Conservation (phyloP, 345 rosid genomes). For the Citrus cavaleriei region DNA sequence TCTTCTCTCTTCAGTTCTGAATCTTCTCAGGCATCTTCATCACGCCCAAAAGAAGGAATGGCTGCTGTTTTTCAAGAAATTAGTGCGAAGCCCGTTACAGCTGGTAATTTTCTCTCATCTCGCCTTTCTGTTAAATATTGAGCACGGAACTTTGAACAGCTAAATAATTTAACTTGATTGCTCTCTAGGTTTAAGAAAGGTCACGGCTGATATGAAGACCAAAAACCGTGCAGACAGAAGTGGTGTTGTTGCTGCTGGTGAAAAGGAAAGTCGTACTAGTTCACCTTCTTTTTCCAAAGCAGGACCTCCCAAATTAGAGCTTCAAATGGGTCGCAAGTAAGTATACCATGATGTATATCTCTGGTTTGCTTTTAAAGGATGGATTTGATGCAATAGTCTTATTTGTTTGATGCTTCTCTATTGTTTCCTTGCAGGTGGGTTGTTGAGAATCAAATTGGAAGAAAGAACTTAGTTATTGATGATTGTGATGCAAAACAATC, state of each 20-base stretch:
- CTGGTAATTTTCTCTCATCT: constrained; percentile 42
- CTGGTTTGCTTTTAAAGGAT: constrained; percentile 2
- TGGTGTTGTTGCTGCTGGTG: constrained; percentile 60
- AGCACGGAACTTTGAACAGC: neutral
- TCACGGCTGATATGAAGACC: constrained; percentile 89
- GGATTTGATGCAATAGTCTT: constrained; percentile 7
- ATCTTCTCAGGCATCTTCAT: constrained; percentile 69
- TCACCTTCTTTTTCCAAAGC: constrained; percentile 58
- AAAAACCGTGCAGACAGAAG: constrained; percentile 72
- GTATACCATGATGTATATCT: constrained; percentile 20
- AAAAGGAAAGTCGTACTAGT: constrained; percentile 46
- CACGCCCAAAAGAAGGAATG: constrained; percentile 83
- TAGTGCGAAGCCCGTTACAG: constrained; percentile 58
- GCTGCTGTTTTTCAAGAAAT: constrained; percentile 91
- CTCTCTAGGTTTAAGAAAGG: constrained; percentile 74
- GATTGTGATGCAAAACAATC: constrained; percentile 94
- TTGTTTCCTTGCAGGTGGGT: constrained; percentile 67
- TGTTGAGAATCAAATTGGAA: constrained; percentile 94
- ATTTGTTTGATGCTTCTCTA: constrained; percentile 9
- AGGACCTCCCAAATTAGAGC: constrained; percentile 92
- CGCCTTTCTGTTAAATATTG: constrained; percentile 3
- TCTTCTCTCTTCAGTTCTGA: constrained; percentile 67
- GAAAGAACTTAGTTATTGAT: constrained; percentile 74
- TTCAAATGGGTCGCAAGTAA: constrained; percentile 98
- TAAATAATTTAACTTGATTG: constrained; percentile 6